These are phyloP conservation scores for Plasmodium malariae DNA, from an alignment of 169 alveolate genomes.

Conservation along the genomic window DNA sequence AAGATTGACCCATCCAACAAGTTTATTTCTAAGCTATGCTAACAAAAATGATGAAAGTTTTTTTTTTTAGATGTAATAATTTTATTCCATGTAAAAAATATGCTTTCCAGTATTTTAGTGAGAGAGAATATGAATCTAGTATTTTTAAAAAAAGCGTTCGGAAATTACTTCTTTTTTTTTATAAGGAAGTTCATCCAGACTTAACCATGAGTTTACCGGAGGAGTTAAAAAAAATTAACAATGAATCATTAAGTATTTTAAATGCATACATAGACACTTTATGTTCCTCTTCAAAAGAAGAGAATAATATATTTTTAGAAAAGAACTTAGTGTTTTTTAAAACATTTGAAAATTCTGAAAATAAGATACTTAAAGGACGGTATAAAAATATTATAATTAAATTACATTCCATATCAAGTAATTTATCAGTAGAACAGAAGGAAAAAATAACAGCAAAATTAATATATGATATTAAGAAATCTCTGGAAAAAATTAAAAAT, in stretches of 20 bases:
- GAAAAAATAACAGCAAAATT: constrained; percentile 56
- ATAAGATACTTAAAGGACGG: constrained; percentile 68
- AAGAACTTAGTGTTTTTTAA: constrained; percentile 57
- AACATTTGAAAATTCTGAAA: constrained; percentile 54
- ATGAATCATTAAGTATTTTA: constrained; percentile 73
- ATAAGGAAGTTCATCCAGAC: constrained; percentile 77
- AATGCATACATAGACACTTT: constrained; percentile 71
- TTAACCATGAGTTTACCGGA: constrained; percentile 65
- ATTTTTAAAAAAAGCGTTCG: constrained; percentile 50
- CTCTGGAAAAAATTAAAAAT: constrained; percentile 57
- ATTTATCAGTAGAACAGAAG: constrained; percentile 46
- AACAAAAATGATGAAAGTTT: constrained; percentile 6
- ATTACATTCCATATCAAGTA: constrained; percentile 47
- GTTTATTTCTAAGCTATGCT: too few species aligned
- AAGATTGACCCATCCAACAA: too few species aligned
- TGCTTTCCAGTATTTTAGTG: constrained; percentile 9
- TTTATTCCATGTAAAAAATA: constrained; percentile 9
- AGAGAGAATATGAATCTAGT: constrained; percentile 30
- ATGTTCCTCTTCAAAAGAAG: constrained; percentile 34
- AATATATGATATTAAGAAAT: constrained; percentile 65
- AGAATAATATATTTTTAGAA: constrained; percentile 58
- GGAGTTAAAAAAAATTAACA: constrained; percentile 69
- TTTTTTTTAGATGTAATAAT: constrained; percentile 5
- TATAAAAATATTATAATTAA: constrained; percentile 48
- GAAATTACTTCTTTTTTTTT: constrained; percentile 68